These are phyloP conservation scores for Lentinus polychrous DNA, from an alignment of 1,284 basidiomycete species.

Conservation along the genomic window DNA sequence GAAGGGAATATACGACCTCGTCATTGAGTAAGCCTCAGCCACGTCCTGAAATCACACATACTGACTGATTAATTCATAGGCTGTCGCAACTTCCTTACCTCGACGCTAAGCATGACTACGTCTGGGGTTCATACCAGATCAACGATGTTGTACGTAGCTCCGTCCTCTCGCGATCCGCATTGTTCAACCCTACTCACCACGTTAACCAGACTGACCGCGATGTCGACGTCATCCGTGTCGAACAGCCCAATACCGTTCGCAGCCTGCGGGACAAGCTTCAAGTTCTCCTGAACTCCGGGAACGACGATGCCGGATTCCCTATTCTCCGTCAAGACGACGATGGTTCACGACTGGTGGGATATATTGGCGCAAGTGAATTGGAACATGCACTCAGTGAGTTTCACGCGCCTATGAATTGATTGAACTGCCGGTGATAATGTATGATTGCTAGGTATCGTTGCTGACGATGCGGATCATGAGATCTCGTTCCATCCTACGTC, in stretches of 20 bases:
- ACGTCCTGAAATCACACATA: slow-evolving; percentile 12
- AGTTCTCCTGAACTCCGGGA: slow-evolving; percentile 48
- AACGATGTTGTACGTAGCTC: slow-evolving; percentile 60
- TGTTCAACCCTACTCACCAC: slow-evolving; percentile 1
- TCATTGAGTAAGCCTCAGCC: slow-evolving; percentile 65
- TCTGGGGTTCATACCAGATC: slow-evolving; percentile 76
- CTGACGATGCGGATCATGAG: slow-evolving; percentile 62
- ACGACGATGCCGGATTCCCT: slow-evolving; percentile 87
- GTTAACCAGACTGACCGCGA: slow-evolving; percentile 49
- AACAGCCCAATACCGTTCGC: slow-evolving; percentile 65
- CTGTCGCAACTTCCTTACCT: slow-evolving; percentile 83
- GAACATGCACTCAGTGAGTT: slow-evolving; percentile 86
- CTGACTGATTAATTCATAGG: slow-evolving; percentile 23
- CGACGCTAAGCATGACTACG: slow-evolving; percentile 82
- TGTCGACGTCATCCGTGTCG: slow-evolving; percentile 61
- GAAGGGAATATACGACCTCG: slow-evolving; percentile 93
- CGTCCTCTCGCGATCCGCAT: background rate
- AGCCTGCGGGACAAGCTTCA: slow-evolving; percentile 64
- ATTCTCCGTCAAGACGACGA: slow-evolving; percentile 51
- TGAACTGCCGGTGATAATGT: background rate
- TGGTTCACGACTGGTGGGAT: slow-evolving; percentile 75
- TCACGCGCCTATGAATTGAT: background rate
- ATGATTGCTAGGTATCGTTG: slow-evolving; percentile 53
- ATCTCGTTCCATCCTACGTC: slow-evolving; percentile 58
- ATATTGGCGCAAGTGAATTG: slow-evolving; percentile 88